phyloP scores from a whole-genome alignment of 2,329 filamentous ascomycete species.

The Esteya vermicola region DNA sequence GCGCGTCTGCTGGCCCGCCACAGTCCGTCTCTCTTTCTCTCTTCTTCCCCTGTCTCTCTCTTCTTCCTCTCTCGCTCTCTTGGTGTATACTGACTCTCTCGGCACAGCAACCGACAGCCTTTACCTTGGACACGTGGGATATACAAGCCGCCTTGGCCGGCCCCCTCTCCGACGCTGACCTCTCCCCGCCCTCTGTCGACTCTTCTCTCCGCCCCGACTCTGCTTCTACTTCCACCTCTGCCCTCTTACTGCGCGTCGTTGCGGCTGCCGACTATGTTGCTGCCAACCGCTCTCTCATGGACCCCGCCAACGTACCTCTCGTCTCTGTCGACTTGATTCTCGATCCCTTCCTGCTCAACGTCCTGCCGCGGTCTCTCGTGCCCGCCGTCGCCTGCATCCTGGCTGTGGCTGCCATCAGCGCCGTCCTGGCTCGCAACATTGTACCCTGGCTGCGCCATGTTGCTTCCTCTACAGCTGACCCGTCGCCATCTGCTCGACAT shows the following conservation, averaged over 20 bases:
- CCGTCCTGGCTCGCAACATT: constrained; percentile 27
- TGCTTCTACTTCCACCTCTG: constrained; percentile 40
- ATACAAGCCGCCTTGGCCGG: constrained; percentile 44
- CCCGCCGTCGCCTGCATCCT: constrained; percentile 58
- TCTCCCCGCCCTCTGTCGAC: background rate
- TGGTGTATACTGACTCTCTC: background rate
- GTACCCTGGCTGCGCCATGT: constrained; percentile 17
- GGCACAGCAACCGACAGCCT: constrained; percentile 68
- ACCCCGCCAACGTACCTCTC: constrained; percentile 40
- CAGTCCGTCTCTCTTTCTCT: constrained; percentile 46
- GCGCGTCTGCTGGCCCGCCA: constrained; percentile 85
- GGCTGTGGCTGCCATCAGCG: constrained; percentile 35
- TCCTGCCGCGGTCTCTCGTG: constrained; percentile 64
- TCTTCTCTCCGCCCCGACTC: no score
- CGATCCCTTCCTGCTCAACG: constrained; percentile 64
- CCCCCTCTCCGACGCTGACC: constrained; percentile 45
- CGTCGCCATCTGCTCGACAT: no score
- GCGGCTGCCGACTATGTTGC: constrained; percentile 80
- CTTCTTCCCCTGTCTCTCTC: background rate
- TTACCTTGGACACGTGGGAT: constrained; percentile 53
- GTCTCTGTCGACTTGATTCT: constrained; percentile 73
- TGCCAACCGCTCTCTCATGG: constrained; percentile 60
- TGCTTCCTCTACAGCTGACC: constrained; percentile 1
- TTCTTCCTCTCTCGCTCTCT: constrained; percentile 1
- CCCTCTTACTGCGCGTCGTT: constrained; percentile 59